Evolutionary conservation across 2,329 filamentous ascomycete species (phyloP).

Genomic region (Fusarium metavorans): DNA sequence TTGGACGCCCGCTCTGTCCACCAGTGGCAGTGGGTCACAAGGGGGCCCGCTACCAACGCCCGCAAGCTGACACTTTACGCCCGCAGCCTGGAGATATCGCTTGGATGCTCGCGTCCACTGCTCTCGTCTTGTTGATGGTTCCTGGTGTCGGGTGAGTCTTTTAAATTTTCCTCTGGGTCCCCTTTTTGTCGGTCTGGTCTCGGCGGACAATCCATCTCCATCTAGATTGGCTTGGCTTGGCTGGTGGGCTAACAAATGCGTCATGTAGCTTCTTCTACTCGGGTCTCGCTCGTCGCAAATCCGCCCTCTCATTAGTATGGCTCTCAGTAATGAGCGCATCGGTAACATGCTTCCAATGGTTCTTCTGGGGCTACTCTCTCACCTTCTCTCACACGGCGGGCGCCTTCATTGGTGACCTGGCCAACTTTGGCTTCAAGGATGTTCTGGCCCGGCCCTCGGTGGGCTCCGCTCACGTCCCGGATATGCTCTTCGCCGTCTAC

Average conservation of each 20-base stretch:
- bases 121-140: constrained; percentile 91
- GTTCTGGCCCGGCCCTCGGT: constrained; percentile 82
- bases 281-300: constrained; percentile 88
- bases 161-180: neutral
- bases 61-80: constrained; percentile 46
- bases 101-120: constrained; percentile 85
- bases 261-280: constrained; percentile 84
- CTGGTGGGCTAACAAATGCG: neutral
- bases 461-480: constrained; percentile 78
- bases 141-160: constrained; percentile 79
- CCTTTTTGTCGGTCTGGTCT: neutral
- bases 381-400: constrained; percentile 84
- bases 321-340: constrained; percentile 88
- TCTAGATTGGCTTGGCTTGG: neutral
- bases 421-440: constrained; percentile 83
- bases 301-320: constrained; percentile 90
- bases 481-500: constrained; percentile 87
- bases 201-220: neutral
- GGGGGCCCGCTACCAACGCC: constrained; percentile 29
- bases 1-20: neutral
- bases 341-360: constrained; percentile 92
- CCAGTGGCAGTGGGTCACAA: constrained; percentile 28
- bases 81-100: constrained; percentile 80
- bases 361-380: constrained; percentile 90
- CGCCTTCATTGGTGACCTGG: constrained; percentile 80